Evolutionary conservation across 148 eudicot species (phyloP).

Genomic region (Camellia japonica): DNA sequence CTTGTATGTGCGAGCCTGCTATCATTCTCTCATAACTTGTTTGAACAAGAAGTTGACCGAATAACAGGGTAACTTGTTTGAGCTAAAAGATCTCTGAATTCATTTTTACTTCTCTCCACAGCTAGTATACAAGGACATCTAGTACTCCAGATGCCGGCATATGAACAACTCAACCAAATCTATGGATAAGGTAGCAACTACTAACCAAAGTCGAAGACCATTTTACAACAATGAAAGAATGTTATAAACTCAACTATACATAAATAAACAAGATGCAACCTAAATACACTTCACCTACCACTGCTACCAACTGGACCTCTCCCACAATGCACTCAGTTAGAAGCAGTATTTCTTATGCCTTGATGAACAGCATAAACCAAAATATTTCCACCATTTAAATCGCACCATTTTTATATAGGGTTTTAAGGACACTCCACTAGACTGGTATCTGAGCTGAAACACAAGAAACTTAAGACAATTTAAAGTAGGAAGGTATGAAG

Average conservation of each 20-base stretch:
- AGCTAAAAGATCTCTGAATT: not conserved
- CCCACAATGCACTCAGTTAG: not conserved
- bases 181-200: constrained; percentile 3
- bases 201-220: not conserved
- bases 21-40: not conserved
- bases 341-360: not conserved
- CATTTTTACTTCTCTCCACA: not conserved
- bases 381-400: not conserved
- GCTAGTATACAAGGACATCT: not conserved
- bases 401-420: not conserved
- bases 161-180: not conserved
- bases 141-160: not conserved
- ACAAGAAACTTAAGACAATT: not conserved
- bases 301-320: not conserved
- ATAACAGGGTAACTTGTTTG: constrained; percentile 1
- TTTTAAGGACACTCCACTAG: not conserved
- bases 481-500: constrained; percentile 1
- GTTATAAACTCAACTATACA: not conserved
- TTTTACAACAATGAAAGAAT: not conserved
- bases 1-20: not conserved
- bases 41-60: not conserved
- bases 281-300: not conserved
- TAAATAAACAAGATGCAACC: constrained; percentile 1
- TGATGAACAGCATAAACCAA: constrained; percentile 1
- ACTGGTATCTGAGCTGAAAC: constrained; percentile 11